Evolutionary conservation across 2,329 filamentous ascomycete species (phyloP).

Genomic region (Sphaerulina populicola): DNA sequence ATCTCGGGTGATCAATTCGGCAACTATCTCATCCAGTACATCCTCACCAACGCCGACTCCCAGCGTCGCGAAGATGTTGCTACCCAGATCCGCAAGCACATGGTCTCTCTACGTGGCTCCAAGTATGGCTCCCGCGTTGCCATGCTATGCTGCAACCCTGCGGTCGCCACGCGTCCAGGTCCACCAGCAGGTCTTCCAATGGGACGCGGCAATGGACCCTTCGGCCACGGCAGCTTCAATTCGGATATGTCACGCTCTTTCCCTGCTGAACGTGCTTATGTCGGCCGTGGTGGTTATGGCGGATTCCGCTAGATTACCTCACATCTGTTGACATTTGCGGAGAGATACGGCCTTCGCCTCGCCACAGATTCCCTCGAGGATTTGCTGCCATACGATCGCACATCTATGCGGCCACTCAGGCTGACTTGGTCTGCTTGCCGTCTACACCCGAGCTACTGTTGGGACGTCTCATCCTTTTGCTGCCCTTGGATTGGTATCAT

Average conservation of each 20-base stretch:
- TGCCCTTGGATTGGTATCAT: conserved; percentile 17
- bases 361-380: conserved; percentile 9
- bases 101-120: conserved; percentile 95
- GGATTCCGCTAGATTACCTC: conserved; percentile 22
- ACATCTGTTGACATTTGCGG: conserved; percentile 9
- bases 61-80: conserved; percentile 92
- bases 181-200: conserved; percentile 57
- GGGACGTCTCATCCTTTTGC: conserved; percentile 12
- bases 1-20: conserved; percentile 98
- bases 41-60: conserved; percentile 75
- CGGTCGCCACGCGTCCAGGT: conserved; percentile 77
- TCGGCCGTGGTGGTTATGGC: conserved; percentile 21
- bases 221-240: conserved; percentile 20
- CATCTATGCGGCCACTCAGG: conserved; percentile 21
- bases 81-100: conserved; percentile 91
- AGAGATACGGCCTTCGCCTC: conserved; percentile 13
- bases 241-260: conserved; percentile 17
- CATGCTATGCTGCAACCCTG: conserved; percentile 97
- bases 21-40: conserved; percentile 97
- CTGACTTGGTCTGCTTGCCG: conserved; percentile 18
- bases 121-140: conserved; percentile 98
- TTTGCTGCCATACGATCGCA: conserved; percentile 15
- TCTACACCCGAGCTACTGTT: conserved; percentile 19
- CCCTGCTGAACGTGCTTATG: conserved; percentile 15
- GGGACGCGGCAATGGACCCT: conserved; percentile 19